Percentiles rank a stretch among this genome's conserved stretches.
phyloP scores from a whole-genome alignment of 2,329 filamentous ascomycete species.

The Exophiala dermatitidis region DNA sequence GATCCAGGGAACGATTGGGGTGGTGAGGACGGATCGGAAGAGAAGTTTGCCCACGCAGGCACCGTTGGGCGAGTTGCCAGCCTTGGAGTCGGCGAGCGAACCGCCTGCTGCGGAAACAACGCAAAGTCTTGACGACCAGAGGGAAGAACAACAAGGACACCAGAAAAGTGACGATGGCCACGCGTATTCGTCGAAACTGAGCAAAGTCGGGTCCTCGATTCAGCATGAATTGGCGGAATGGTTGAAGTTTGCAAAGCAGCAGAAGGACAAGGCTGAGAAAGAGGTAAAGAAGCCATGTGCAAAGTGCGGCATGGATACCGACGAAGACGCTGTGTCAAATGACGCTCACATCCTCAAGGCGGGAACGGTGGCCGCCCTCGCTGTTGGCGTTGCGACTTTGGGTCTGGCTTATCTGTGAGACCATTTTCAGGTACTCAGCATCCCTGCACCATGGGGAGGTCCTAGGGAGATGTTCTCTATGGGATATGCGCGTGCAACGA shows the following conservation, averaged over 20 bases:
- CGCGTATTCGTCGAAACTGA: not conserved
- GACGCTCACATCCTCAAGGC: conserved; percentile 2
- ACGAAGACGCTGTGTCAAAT: not conserved
- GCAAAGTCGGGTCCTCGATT: not conserved
- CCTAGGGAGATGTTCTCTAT: too few species aligned
- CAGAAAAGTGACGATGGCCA: not conserved
- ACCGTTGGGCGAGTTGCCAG: not conserved
- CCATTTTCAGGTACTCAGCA: too few species aligned
- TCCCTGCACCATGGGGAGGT: too few species aligned
- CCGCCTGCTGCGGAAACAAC: too few species aligned
- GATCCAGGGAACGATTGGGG: conserved; percentile 22
- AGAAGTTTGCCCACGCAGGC: conserved; percentile 18
- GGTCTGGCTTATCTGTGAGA: conserved; percentile 5
- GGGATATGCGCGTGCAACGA: too few species aligned
- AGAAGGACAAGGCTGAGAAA: not conserved
- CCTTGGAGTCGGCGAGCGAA: not conserved
- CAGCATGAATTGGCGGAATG: not conserved
- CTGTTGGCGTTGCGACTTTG: conserved; percentile 5
- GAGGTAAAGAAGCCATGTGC: not conserved
- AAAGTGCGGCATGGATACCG: not conserved
- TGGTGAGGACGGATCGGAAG: conserved; percentile 19
- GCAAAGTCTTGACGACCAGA: not conserved
- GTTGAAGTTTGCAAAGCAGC: not conserved
- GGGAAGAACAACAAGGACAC: not conserved
- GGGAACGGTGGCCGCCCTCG: conserved; percentile 7